Conservation (phyloP, 164 flowering plant genomes). For the Vitis labrusca region DNA sequence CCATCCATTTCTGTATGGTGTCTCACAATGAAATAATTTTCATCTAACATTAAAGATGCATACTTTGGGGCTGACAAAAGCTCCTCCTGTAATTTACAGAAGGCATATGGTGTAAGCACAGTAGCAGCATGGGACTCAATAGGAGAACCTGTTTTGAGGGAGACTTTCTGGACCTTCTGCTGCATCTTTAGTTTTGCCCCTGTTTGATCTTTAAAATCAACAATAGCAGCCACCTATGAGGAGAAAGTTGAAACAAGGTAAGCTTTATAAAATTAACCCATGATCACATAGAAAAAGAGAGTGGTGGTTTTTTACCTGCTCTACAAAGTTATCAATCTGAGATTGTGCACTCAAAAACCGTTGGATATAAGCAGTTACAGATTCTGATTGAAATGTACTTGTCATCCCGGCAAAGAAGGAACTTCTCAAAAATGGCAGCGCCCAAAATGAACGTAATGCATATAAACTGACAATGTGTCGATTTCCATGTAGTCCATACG, state of each 20-base stretch:
- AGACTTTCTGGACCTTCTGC: constrained; percentile 45
- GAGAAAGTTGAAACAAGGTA: constrained; percentile 7
- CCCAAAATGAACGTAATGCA: constrained; percentile 70
- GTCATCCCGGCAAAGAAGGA: constrained; percentile 79
- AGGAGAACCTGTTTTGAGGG: constrained; percentile 78
- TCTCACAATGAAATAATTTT: constrained; percentile 61
- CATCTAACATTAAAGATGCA: constrained; percentile 65
- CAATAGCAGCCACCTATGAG: constrained; percentile 53
- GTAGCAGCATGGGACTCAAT: constrained; percentile 80
- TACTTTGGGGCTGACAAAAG: constrained; percentile 75
- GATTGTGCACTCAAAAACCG: constrained; percentile 68
- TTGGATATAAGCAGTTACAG: constrained; percentile 61
- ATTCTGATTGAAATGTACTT: constrained; percentile 49
- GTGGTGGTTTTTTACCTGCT: constrained; percentile 38
- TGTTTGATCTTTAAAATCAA: constrained; percentile 49
- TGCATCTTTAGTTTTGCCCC: constrained; percentile 57
- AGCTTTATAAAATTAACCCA: not conserved
- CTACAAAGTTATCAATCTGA: constrained; percentile 51
- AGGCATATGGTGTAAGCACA: constrained; percentile 78
- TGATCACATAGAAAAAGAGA: too few species aligned
- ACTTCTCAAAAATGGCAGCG: constrained; percentile 60
- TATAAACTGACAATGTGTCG: constrained; percentile 64
- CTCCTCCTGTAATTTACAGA: constrained; percentile 71
- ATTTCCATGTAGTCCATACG: constrained; percentile 64
- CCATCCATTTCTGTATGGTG: constrained; percentile 74